Conservation (phyloP, 352 stramenopile species). For the Globisporangium paddicum region DNA sequence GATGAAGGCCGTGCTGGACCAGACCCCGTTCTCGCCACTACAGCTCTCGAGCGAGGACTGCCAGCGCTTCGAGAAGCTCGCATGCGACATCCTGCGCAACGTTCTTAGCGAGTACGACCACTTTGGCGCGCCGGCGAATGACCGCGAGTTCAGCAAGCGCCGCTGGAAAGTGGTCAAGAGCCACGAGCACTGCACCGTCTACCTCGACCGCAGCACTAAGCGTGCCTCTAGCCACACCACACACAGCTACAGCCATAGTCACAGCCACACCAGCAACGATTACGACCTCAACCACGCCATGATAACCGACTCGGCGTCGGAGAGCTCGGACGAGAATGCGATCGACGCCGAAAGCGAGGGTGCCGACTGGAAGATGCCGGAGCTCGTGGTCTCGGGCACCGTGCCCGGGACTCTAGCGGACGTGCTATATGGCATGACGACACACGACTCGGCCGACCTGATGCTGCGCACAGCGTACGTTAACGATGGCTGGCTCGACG, state of each 20-base stretch:
- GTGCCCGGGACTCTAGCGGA: constrained; percentile 14
- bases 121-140: constrained; percentile 6
- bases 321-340: constrained; percentile 4
- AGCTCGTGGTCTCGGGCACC: constrained; percentile 12
- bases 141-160: constrained; percentile 4
- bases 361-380: constrained; percentile 11
- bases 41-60: not conserved
- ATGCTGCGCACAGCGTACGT: constrained; percentile 16
- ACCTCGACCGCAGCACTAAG: constrained; percentile 6
- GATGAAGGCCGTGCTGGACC: constrained; percentile 11
- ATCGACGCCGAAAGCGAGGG: not conserved
- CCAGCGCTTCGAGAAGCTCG: constrained; percentile 5
- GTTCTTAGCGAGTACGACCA: constrained; percentile 13
- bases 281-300: not conserved
- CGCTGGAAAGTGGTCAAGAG: constrained; percentile 15
- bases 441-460: constrained; percentile 16
- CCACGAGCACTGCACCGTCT: constrained; percentile 12
- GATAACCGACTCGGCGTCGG: not conserved
- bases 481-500: constrained; percentile 15
- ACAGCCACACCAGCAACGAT: constrained; percentile 6
- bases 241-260: no score
- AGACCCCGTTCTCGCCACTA: constrained; percentile 10
- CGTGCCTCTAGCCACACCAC: not conserved
- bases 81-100: constrained; percentile 1
- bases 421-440: constrained; percentile 14